Base-by-base conservation (phyloP, 2,329 filamentous ascomycete genomes). In the Penicillium rolfsii region DNA sequence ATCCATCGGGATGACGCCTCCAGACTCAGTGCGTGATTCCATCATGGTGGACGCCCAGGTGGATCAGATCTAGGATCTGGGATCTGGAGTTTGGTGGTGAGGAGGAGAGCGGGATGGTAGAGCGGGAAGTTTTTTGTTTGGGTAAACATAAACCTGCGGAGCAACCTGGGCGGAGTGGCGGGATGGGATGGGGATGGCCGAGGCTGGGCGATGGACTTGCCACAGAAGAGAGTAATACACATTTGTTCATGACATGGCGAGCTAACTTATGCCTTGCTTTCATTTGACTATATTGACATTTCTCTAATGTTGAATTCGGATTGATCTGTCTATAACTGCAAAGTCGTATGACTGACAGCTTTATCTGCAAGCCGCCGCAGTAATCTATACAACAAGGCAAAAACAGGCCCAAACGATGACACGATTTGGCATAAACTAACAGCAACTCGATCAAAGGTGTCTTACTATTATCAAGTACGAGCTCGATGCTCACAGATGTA, bases 1-100 rank as follows among this genome's bases (percentile, higher is more conserved):
- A 73, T 83, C 81, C 81, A 83, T 83, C 22, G 80, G 80, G 72
- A 54, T 35, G 77, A 79, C 60, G 82, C 81, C 49, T 73, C 74
- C 14, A 35, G 52, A 40, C 16, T 43, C 52, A 30, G 78, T 72
- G 52, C 79, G 71, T 61, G 71, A 74, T 36, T 76, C 72, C 74
- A 77, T 80, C 59, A 52, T 73, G 58, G n/a, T 57, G 48, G 30
- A 22, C 12, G 46, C 53, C 33, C 11, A 14, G 22, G 55, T 60
- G 36, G 55, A 35, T 60, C 16, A 30, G 28, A 40, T 57, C 14
- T 57, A 58, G 30, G 30, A 33, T 33, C 14, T 57, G 60, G 30
- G 30, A 33, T 33, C n/a, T 57, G 60, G 45, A 62, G 57, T 53
- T 35, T 53, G 49, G 55, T 48, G 52, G 45, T 41, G 52, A 41